A percentile compares a stretch with the other conserved stretches of the same genome.
phyloP scores from a whole-genome alignment of 2,329 filamentous ascomycete genomes.

The Pyrenophora seminiperda region DNA sequence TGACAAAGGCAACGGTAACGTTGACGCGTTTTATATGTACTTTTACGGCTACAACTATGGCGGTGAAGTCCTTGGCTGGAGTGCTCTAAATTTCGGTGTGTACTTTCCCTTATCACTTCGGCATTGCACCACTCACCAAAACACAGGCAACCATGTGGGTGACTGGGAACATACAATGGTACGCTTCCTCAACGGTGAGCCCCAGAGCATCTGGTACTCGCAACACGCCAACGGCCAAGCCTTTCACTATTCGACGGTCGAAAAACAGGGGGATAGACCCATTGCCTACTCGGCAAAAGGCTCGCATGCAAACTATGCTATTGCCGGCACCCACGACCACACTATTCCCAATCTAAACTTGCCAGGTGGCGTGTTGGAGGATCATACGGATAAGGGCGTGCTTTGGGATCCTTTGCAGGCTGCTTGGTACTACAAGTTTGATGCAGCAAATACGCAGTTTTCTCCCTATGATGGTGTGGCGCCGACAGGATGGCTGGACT shows the following conservation, averaged over 20 bases:
- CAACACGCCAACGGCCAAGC: conserved; percentile 68
- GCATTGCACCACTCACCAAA: too few relatives aligned
- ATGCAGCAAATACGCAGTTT: conserved; percentile 51
- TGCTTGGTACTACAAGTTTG: conserved; percentile 63
- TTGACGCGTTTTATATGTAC: conserved; percentile 69
- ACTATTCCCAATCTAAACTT: conserved; percentile 66
- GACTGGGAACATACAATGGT: conserved; percentile 73
- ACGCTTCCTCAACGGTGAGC: conserved; percentile 63
- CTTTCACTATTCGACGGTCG: conserved; percentile 61
- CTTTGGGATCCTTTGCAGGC: conserved; percentile 65
- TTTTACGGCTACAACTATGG: conserved; percentile 65
- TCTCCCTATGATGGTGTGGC: conserved; percentile 53
- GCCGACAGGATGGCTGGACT: conserved; percentile 63
- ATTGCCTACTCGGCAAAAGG: conserved; percentile 65
- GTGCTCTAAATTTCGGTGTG: conserved; percentile 52
- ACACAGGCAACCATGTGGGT: conserved; percentile 63
- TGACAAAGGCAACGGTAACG: conserved; percentile 58
- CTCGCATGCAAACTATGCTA: conserved; percentile 69
- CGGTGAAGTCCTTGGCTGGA: conserved; percentile 53
- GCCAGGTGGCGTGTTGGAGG: conserved; percentile 56
- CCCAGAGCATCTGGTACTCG: conserved; percentile 64
- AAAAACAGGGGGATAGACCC: conserved; percentile 61
- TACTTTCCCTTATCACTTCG: neutral
- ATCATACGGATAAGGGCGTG: conserved; percentile 60
- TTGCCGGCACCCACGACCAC: conserved; percentile 64